Percentiles rank a stretch among this genome's conserved stretches.
Conservation (phyloP, 768 basidiomycete genomes). For the Gloeophyllum trabeum region DNA sequence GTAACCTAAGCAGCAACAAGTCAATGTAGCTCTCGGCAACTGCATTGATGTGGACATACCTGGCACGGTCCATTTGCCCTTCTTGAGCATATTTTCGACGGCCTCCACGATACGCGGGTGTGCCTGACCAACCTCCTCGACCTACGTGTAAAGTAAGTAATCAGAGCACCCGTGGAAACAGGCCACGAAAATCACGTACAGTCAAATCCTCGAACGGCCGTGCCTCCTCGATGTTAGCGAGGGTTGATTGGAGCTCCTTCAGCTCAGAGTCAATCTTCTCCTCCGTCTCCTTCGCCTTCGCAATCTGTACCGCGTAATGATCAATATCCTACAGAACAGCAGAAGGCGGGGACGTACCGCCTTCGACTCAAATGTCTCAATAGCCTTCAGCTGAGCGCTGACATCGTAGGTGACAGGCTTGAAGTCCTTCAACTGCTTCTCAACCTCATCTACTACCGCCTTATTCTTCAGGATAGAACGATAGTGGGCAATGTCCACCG, state of each 20-base stretch:
- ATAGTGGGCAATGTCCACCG: constrained; percentile 88
- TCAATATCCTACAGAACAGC: not conserved
- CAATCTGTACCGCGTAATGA: constrained; percentile 50
- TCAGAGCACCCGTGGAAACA: not conserved
- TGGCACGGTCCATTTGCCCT: constrained; percentile 98
- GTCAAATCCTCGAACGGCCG: constrained; percentile 97
- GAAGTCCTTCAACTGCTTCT: constrained; percentile 81
- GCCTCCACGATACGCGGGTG: constrained; percentile 87
- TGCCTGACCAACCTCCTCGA: constrained; percentile 82
- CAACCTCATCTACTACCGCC: constrained; percentile 83
- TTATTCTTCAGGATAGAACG: constrained; percentile 88
- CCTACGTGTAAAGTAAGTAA: constrained; percentile 33
- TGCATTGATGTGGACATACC: constrained; percentile 33
- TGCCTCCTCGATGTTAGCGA: constrained; percentile 94
- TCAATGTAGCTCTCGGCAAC: constrained; percentile 1
- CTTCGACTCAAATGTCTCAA: constrained; percentile 93
- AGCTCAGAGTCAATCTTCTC: constrained; percentile 86
- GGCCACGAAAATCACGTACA: constrained; percentile 35
- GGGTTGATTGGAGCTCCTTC: constrained; percentile 82
- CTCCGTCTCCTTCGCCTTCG: constrained; percentile 82
- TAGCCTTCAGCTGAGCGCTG: constrained; percentile 79
- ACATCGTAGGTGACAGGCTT: constrained; percentile 95
- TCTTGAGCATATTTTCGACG: constrained; percentile 91
- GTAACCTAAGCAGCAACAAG: constrained; percentile 40
- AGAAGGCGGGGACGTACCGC: constrained; percentile 64